Evolutionary conservation across 441 rosid species (phyloP), one percentile per base, ranked within the genome.

Genomic region (Gossypium lobatum): DNA sequence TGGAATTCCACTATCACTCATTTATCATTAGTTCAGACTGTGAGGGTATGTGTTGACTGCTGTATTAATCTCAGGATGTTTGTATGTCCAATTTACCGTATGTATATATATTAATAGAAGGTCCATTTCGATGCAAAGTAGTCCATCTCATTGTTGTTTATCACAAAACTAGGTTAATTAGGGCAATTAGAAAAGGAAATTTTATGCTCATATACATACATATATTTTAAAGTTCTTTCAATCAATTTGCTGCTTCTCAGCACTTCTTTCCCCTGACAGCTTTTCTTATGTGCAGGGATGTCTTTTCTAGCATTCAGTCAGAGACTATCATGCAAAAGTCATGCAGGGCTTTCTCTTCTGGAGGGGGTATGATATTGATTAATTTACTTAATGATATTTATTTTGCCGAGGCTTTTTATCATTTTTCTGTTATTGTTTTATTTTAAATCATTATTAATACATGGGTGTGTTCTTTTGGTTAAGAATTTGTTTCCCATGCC

Each of bases 301-400:
- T 68, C 63, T 65, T 76, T 75, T 20, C 77, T 70, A 80, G 64
- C 76, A 58, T 78, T 70, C 77, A 75, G 77, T 86, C 71, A 39
- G 79, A 72, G 64, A 61, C 80, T 64, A 28, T 84, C 80, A 78
- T 84, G 79, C 85, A 83, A 76, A 78, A 69, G 59, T 88, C 88
- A 87, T 80, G 70, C 79, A 80, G 89, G 75, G 76, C 83, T 63
- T 93, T 88, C 83, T 93, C 97, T 73, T 88, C 97, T 21, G 92
- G 89, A 61, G 81, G 82, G 80, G 95, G 96, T 91, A 79, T 70
- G 83, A 67, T 78, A 48, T 71, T 59, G 54, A 63, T 6, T 42
- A 3, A 4, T 34, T 11, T 9, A 46, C 42, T 54, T 71, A 25
- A 26, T 67, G 39, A 67, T n/a, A 23, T 25, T 48, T 46, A 25